A percentile compares a stretch with the other conserved stretches of the same genome.
Evolutionary conservation across 2,329 filamentous ascomycete species (phyloP).

Genomic region (Myriosclerotinia curreyana): DNA sequence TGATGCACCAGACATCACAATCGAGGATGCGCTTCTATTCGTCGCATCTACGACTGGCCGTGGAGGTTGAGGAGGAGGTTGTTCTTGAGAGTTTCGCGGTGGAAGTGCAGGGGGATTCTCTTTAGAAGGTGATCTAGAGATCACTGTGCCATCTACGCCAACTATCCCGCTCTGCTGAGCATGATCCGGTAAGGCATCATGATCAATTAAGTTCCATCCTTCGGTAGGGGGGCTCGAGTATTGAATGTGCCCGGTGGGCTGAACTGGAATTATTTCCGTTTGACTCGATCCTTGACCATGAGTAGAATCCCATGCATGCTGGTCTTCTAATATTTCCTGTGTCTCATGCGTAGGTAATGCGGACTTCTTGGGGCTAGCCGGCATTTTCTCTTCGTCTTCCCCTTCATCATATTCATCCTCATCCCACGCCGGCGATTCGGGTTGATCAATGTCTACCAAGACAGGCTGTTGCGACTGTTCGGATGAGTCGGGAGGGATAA

Average conservation of each 20-base stretch:
- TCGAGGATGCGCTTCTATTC: conserved; percentile 26
- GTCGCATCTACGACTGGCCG: conserved; percentile 27
- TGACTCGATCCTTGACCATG: conserved; percentile 22
- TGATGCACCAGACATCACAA: conserved; percentile 19
- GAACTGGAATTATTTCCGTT: not conserved
- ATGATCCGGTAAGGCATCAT: conserved; percentile 26
- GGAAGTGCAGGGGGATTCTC: conserved; percentile 34
- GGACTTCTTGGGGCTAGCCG: conserved; percentile 20
- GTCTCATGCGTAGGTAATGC: conserved; percentile 23
- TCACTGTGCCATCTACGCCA: conserved; percentile 23
- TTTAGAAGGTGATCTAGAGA: conserved; percentile 24
- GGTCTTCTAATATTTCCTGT: conserved; percentile 32
- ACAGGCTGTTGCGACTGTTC: conserved; percentile 26
- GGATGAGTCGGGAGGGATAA: not conserved
- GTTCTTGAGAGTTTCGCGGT: conserved; percentile 31
- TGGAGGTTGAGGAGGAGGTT: conserved; percentile 33
- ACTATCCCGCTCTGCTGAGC: conserved; percentile 34
- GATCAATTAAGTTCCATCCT: conserved; percentile 36
- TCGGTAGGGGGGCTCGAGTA: conserved; percentile 28
- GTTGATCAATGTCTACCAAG: conserved; percentile 35
- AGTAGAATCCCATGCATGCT: conserved; percentile 35
- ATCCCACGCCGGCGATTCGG: conserved; percentile 39
- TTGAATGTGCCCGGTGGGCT: conserved; percentile 17
- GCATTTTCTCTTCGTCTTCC: conserved; percentile 6
- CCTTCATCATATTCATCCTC: conserved; percentile 32